These are phyloP conservation scores for Hygrophoropsis aurantiaca DNA, from an alignment of 768 basidiomycete species.

Conservation along the genomic window DNA sequence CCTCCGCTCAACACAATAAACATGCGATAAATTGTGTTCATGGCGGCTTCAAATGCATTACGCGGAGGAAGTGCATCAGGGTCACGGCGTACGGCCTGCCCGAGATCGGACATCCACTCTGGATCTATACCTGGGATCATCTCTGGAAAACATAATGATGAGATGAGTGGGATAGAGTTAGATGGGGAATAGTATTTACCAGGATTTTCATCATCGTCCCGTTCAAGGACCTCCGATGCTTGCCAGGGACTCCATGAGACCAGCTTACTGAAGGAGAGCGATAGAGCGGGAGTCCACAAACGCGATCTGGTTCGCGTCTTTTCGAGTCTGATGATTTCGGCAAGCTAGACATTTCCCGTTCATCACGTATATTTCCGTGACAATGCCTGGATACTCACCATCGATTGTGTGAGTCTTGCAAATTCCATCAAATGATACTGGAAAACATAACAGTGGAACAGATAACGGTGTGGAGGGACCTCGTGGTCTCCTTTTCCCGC, in stretches of 20 bases:
- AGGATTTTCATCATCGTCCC: conserved; percentile 71
- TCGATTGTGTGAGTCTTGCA: conserved; percentile 26
- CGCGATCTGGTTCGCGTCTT: conserved; percentile 36
- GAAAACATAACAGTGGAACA: conserved; percentile 76
- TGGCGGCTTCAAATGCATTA: conserved; percentile 53
- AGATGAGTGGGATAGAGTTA: background rate
- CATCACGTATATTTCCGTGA: background rate
- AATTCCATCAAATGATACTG: conserved; percentile 53
- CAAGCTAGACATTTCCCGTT: conserved; percentile 41
- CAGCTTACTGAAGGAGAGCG: conserved; percentile 26
- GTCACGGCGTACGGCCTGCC: conserved; percentile 57
- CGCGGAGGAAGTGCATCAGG: conserved; percentile 73
- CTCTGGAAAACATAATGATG: conserved; percentile 31
- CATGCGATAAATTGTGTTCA: conserved; percentile 45
- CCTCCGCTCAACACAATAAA: conserved; percentile 47
- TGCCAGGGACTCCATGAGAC: conserved; percentile 47
- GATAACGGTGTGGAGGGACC: conserved; percentile 61
- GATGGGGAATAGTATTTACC: conserved; percentile 19
- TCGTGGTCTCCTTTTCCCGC: conserved; percentile 31
- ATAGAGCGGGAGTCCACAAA: conserved; percentile 58
- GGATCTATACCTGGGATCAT: conserved; percentile 56
- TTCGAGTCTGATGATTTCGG: conserved; percentile 58
- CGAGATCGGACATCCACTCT: conserved; percentile 47
- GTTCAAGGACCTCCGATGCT: conserved; percentile 41
- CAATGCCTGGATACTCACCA: conserved; percentile 27